Conservation (phyloP, 345 rosid genomes). For the Lumnitzera racemosa region DNA sequence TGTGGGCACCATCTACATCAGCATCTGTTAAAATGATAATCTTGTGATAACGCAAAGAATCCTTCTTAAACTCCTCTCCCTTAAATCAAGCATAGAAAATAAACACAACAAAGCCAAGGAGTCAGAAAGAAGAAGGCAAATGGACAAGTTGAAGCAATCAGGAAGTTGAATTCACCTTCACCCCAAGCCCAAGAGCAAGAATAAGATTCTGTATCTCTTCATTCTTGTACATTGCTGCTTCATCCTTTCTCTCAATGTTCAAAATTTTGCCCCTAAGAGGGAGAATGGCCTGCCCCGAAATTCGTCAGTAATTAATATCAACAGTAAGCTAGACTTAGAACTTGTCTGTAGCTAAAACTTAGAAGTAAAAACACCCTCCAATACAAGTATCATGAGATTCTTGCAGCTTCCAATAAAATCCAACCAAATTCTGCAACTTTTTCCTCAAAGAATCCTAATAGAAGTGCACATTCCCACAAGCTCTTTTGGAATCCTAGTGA, state of each 20-base stretch:
- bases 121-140: conserved; percentile 3
- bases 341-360: too few species aligned
- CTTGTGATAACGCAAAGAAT: conserved; percentile 83
- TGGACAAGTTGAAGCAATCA: neutral
- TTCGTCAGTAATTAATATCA: neutral
- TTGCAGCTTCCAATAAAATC: too few species aligned
- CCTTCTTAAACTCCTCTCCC: conserved; percentile 93
- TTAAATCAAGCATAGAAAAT: conserved; percentile 20
- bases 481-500: too few species aligned
- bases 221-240: conserved; percentile 97
- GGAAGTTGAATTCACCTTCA: conserved; percentile 47
- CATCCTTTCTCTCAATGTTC: conserved; percentile 90
- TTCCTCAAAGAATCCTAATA: too few species aligned
- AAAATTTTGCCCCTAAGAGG: conserved; percentile 96
- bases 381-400: too few species aligned
- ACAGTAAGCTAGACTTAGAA: neutral
- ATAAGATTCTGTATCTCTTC: conserved; percentile 96
- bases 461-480: too few species aligned
- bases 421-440: too few species aligned
- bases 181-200: conserved; percentile 94
- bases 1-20: conserved; percentile 99
- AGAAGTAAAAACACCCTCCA: too few species aligned
- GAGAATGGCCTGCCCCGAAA: conserved; percentile 74
- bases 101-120: conserved; percentile 6
- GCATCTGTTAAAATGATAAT: conserved; percentile 98